Conservation (phyloP, 768 basidiomycete genomes). For the Pleurotus giganteus region DNA sequence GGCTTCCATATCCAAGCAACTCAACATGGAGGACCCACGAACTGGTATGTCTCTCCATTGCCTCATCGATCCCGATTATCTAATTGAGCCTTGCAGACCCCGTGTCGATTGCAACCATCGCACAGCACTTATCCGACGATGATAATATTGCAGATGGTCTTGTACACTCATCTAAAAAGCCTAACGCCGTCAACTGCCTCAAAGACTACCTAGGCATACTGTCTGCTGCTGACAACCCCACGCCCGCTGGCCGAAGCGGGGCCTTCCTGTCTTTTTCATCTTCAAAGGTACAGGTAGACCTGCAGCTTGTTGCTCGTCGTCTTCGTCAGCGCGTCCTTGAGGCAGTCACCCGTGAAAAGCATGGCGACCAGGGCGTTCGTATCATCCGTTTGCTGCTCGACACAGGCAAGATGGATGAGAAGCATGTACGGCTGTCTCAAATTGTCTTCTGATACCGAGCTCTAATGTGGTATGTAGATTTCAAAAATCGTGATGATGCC, state of each 20-base stretch:
- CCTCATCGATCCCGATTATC: background rate
- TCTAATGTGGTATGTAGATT: constrained; percentile 50
- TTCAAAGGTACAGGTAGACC: constrained; percentile 80
- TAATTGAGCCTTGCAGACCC: constrained; percentile 43
- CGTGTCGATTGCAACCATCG: constrained; percentile 62
- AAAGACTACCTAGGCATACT: constrained; percentile 84
- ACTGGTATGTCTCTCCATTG: constrained; percentile 45
- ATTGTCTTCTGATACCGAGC: background rate
- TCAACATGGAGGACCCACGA: constrained; percentile 55
- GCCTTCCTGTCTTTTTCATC: constrained; percentile 71
- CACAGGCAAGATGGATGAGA: constrained; percentile 92
- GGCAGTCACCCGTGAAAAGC: constrained; percentile 75
- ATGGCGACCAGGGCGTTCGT: constrained; percentile 80
- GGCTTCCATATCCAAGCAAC: constrained; percentile 64
- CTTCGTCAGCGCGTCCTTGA: constrained; percentile 73
- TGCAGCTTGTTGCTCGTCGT: constrained; percentile 65
- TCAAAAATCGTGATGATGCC: constrained; percentile 93
- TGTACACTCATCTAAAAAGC: constrained; percentile 51
- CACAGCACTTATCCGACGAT: constrained; percentile 61
- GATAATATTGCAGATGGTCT: constrained; percentile 64
- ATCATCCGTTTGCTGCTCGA: constrained; percentile 77
- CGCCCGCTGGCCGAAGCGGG: constrained; percentile 60
- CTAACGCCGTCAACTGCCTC: constrained; percentile 55
- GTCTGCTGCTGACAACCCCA: constrained; percentile 81
- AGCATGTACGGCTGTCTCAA: constrained; percentile 57